phyloP scores from a whole-genome alignment of 768 basidiomycete genomes.

The Clathrus columnatus region DNA sequence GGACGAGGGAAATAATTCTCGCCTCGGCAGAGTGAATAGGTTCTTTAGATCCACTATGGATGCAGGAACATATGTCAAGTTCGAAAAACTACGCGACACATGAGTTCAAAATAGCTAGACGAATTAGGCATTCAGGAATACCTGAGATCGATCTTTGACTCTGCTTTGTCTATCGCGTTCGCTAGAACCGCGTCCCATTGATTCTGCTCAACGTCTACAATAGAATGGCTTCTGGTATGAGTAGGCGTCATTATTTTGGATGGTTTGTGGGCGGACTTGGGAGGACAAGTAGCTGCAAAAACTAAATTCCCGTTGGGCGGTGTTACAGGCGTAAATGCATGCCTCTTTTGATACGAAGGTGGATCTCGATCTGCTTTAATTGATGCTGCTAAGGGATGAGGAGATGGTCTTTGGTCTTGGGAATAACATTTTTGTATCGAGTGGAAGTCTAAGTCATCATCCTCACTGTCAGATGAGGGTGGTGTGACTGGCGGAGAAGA shows the following conservation, averaged over 20 bases:
- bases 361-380: constrained; percentile 37
- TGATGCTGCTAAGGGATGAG: constrained; percentile 49
- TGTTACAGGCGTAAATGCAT: constrained; percentile 16
- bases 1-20: constrained; percentile 8
- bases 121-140: constrained; percentile 22
- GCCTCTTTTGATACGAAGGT: constrained; percentile 37
- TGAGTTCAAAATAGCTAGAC: not conserved
- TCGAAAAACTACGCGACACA: constrained; percentile 18
- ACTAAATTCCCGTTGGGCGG: constrained; percentile 15
- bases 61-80: constrained; percentile 43
- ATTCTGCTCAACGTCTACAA: constrained; percentile 21
- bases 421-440: not conserved
- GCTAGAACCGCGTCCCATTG: constrained; percentile 43
- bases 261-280: constrained; percentile 17
- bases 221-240: constrained; percentile 9
- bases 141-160: constrained; percentile 49
- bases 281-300: constrained; percentile 13
- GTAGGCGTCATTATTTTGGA: constrained; percentile 9
- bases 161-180: constrained; percentile 36
- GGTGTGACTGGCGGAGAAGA: not conserved
- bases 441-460: not conserved
- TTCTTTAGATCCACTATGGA: constrained; percentile 37
- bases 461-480: not conserved
- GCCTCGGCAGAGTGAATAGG: constrained; percentile 38
- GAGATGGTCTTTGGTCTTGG: constrained; percentile 11